Evolutionary conservation across 371 early-diverging fungal species (phyloP), one percentile per base, ranked within the genome.

Genomic region (Mucor irregularis): DNA sequence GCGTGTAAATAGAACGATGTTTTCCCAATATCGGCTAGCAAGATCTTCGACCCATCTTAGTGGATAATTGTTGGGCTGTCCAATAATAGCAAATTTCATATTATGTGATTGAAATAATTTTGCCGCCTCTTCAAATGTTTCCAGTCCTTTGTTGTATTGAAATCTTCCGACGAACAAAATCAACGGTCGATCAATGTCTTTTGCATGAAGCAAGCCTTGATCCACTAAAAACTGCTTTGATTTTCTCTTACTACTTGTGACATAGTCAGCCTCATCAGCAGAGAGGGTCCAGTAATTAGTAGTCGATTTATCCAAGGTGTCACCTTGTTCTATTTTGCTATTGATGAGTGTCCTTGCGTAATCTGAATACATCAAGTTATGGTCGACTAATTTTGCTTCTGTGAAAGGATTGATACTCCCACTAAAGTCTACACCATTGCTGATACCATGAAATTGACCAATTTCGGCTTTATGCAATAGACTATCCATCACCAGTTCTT

Each of bases 131-230:
- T 64, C 57, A 56, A 86, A 83, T 39, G 74, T 76, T 31, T 73
- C 82, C 2, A 81, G 59, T 0, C 84, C 85, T 51, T 87, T 83
- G 61, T 82, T 82, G 64, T 82, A 80, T 61, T 83, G 83, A 61
- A 85, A 82, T 16, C 82, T 73, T 13, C 87, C 87, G 17, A 87
- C 71, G 56, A 68, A 87, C 19, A 87, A 57, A 1, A 81, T 79
- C 14, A 87, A 49, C 0, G 83, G 83, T 8, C 76, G 68, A 17
- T 65, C 54, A 19, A 79, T 35, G 53, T 87, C 87, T 1, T 71
- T 52, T 10, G 66, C 61, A 0, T 50, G 49, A 22, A 87, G 61
- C 2, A 78, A 30, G 1, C 66, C 71, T 5, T 78, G 73, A n/a
- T 72, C 74, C 6, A 73, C 60, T 44, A 87, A 64, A 60, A 68